These are phyloP conservation scores for Parietaria judaica DNA, from an alignment of 306 rosid genomes.

Conservation along the genomic window DNA sequence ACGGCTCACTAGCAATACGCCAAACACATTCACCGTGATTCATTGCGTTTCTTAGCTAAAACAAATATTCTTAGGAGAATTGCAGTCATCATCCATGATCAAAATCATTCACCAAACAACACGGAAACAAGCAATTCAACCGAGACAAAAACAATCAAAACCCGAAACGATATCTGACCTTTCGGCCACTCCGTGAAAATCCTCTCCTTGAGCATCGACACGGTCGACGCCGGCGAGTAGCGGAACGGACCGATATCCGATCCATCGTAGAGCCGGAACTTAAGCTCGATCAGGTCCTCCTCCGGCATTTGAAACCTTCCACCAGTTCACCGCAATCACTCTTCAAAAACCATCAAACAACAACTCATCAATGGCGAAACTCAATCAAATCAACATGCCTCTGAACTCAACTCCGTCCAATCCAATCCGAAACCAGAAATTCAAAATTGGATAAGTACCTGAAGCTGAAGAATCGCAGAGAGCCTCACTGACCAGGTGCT, in stretches of 20 bases:
- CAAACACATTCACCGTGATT: no score
- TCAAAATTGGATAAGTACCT: background rate
- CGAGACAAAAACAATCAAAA: no score
- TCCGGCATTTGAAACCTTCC: slow-evolving; percentile 61
- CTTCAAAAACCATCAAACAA: background rate
- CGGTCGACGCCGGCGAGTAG: slow-evolving; percentile 64
- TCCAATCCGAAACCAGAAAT: background rate
- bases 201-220: slow-evolving; percentile 68
- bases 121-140: no score
- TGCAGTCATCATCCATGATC: no score
- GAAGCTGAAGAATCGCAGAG: background rate
- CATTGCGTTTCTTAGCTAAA: no score
- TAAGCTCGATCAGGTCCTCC: slow-evolving; percentile 74
- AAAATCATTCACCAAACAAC: no score
- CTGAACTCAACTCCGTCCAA: background rate
- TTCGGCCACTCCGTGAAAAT: slow-evolving; percentile 82
- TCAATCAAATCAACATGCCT: no score
- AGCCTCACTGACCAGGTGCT: background rate
- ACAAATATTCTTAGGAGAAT: no score
- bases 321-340: slow-evolving; percentile 11
- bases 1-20: no score
- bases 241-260: slow-evolving; percentile 81
- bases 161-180: slow-evolving; percentile 28
- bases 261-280: slow-evolving; percentile 88
- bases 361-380: no score